Conservation (phyloP, 345 rosid genomes). For the rapeseed (Brassica napus) region DNA sequence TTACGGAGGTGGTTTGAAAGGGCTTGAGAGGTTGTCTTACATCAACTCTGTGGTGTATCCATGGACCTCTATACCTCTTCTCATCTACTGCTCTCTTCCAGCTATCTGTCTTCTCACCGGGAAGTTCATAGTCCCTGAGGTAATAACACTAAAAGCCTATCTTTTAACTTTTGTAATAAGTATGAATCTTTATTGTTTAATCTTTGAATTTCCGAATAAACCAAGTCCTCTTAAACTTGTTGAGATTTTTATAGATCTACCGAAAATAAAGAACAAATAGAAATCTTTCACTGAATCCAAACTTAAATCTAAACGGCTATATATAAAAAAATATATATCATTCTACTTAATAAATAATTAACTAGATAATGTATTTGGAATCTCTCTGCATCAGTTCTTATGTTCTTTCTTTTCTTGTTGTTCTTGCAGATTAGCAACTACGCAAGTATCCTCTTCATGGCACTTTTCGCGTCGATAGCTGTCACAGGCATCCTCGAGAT, state of each 20-base stretch:
- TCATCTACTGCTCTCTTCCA: slow-evolving; percentile 67
- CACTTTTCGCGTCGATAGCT: slow-evolving; percentile 61
- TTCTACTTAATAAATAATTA: no score
- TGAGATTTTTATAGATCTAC: no score
- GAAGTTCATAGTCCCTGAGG: slow-evolving; percentile 70
- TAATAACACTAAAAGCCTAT: slow-evolving; percentile 24
- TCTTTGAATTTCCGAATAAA: no score
- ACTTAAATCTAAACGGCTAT: no score
- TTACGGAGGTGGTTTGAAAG: slow-evolving; percentile 67
- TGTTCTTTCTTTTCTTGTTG: background rate
- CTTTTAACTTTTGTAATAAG: background rate
- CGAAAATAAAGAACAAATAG: no score
- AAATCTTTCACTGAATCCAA: no score
- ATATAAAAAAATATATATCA: no score
- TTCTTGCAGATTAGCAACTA: slow-evolving; percentile 55
- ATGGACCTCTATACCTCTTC: slow-evolving; percentile 63
- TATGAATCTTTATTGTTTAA: background rate
- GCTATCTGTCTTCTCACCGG: slow-evolving; percentile 72
- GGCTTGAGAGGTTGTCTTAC: slow-evolving; percentile 66
- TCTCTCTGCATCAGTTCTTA: background rate
- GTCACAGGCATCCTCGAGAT: slow-evolving; percentile 66
- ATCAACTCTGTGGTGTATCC: slow-evolving; percentile 64
- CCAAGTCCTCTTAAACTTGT: no score
- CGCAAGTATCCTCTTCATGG: slow-evolving; percentile 63
- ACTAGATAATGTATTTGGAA: no score